A percentile compares a stretch with the other conserved stretches of the same genome.
Evolutionary conservation across 1,139 yeast genomes (phyloP).

Genomic region (Tardiomyces digboiensis): DNA sequence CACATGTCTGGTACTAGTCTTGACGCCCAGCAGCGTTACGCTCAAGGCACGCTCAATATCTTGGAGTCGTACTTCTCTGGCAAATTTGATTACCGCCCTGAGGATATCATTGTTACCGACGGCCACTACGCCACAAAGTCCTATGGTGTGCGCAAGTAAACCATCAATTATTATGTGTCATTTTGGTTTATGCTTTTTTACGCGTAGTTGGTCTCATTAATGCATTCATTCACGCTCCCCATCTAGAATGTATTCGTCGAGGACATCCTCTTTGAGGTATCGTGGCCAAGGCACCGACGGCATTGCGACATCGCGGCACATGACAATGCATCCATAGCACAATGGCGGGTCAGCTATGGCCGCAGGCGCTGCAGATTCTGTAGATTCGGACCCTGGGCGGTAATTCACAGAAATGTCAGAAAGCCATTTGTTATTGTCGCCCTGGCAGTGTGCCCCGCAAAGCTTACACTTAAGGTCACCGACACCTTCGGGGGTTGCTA

Average conservation of each 20-base stretch:
- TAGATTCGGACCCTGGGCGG: conserved; percentile 34
- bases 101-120: conserved; percentile 61
- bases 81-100: conserved; percentile 58
- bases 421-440: conserved; percentile 62
- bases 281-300: neutral
- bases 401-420: conserved; percentile 60
- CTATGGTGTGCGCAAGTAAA: conserved; percentile 24
- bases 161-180: too few relatives aligned
- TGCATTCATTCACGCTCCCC: neutral
- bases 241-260: neutral
- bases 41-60: conserved; percentile 58
- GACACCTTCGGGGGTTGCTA: conserved; percentile 37
- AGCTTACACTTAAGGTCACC: conserved; percentile 17
- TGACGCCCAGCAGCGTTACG: conserved; percentile 72
- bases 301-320: neutral
- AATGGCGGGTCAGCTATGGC: neutral
- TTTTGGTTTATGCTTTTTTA: too few relatives aligned
- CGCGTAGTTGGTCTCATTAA: too few relatives aligned
- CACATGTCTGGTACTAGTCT: conserved; percentile 74
- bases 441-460: conserved; percentile 22
- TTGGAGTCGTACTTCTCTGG: conserved; percentile 54
- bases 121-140: conserved; percentile 71
- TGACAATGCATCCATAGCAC: neutral
- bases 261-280: neutral
- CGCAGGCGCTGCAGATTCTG: conserved; percentile 3